Conservation (phyloP, 345 rosid species). For the Aethionema arabicum region DNA sequence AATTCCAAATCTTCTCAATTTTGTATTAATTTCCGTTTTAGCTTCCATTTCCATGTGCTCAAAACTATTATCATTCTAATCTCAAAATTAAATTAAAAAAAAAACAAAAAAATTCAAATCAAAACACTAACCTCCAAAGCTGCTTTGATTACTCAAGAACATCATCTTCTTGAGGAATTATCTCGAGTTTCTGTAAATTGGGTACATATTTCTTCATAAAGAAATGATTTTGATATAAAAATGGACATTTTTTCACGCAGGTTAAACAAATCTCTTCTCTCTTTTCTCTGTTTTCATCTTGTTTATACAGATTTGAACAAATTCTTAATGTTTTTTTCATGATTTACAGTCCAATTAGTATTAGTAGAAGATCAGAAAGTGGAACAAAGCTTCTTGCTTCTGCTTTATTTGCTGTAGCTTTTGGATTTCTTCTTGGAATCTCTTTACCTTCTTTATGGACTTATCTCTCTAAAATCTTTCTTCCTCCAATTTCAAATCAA, state of each 20-base stretch:
- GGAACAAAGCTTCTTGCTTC: conserved; percentile 60
- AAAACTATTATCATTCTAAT: conserved; percentile 25
- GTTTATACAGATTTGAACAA: conserved; percentile 2
- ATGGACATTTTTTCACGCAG: conserved; percentile 40
- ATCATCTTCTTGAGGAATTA: too few relatives aligned
- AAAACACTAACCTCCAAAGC: too few relatives aligned
- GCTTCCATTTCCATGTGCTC: neutral
- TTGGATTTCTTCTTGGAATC: conserved; percentile 76
- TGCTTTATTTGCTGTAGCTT: conserved; percentile 57
- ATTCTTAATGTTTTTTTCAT: neutral
- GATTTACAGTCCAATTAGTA: conserved; percentile 25
- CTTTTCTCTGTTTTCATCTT: neutral
- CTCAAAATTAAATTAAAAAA: neutral
- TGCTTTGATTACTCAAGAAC: too few relatives aligned
- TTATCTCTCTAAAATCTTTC: conserved; percentile 39
- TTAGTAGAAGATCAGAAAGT: conserved; percentile 62
- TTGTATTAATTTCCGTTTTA: conserved; percentile 3
- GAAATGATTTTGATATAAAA: conserved; percentile 17
- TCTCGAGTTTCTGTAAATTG: too few relatives aligned
- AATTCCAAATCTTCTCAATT: neutral
- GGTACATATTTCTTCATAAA: neutral
- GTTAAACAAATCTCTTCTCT: neutral
- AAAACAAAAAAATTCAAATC: too few relatives aligned
- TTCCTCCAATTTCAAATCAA: conserved; percentile 38
- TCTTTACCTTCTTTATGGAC: conserved; percentile 63